Conservation (phyloP, 257 asterid species). For the Petunia axillaris region DNA sequence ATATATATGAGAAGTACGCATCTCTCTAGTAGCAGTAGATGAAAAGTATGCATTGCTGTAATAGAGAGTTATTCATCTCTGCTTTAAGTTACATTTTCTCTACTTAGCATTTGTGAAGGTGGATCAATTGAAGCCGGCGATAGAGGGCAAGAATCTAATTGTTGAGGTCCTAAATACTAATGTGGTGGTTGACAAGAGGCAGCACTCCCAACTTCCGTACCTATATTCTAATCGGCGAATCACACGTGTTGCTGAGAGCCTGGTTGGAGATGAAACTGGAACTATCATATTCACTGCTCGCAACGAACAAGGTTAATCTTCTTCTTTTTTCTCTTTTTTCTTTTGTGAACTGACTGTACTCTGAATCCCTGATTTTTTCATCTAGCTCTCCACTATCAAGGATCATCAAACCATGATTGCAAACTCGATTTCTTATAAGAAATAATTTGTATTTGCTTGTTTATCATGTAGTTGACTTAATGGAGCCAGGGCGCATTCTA, state of each 20-base stretch:
- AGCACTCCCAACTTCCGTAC: not conserved
- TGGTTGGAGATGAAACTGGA: conserved; percentile 23
- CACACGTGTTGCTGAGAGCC: not conserved
- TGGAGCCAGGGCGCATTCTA: not conserved
- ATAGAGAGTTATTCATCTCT: not conserved
- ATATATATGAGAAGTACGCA: not conserved
- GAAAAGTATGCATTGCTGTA: not conserved
- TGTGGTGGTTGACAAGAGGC: not conserved
- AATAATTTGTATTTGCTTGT: not conserved
- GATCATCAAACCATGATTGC: not conserved
- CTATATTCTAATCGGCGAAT: not conserved
- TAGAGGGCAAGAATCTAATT: not conserved
- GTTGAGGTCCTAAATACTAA: not conserved
- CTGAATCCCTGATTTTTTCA: not conserved
- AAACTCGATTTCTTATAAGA: not conserved
- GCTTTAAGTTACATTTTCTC: not conserved
- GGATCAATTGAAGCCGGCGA: conserved; percentile 10
- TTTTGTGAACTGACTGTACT: not conserved
- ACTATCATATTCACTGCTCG: conserved; percentile 19
- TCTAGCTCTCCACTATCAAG: not conserved
- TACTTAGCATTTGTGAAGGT: conserved; percentile 21
- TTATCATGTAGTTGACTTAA: not conserved
- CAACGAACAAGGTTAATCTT: not conserved
- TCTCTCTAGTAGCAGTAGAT: not conserved
- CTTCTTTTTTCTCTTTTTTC: not conserved